These are phyloP conservation scores for Penicillium salamii DNA, from an alignment of 495 filamentous ascomycete species.

Conservation along the genomic window DNA sequence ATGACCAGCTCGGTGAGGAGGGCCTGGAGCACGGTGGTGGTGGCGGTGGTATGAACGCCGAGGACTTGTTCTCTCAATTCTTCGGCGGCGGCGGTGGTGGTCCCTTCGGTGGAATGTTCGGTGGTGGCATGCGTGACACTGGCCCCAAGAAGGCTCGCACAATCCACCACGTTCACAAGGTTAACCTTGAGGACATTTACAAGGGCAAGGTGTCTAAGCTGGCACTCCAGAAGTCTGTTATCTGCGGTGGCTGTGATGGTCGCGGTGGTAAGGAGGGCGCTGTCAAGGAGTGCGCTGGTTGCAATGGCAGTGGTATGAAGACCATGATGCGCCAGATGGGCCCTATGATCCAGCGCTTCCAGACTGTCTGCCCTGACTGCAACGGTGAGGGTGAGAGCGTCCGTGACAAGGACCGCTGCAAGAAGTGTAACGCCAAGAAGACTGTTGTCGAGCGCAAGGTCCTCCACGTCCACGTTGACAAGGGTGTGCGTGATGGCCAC, in stretches of 20 bases:
- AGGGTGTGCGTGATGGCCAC: slow-evolving; percentile 86
- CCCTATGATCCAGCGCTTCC: slow-evolving; percentile 99
- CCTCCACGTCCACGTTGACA: slow-evolving; percentile 95
- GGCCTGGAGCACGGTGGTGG: slow-evolving; percentile 85
- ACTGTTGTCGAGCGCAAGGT: slow-evolving; percentile 96
- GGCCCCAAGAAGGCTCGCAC: slow-evolving; percentile 92
- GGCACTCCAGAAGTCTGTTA: slow-evolving; percentile 93
- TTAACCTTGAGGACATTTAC: slow-evolving; percentile 97
- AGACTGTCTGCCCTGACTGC: slow-evolving; percentile 98
- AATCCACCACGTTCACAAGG: slow-evolving; percentile 97
- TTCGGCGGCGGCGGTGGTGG: slow-evolving; percentile 82
- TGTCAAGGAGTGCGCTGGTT: slow-evolving; percentile 85
- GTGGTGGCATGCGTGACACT: slow-evolving; percentile 75
- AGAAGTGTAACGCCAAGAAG: slow-evolving; percentile 93
- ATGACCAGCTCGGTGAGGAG: slow-evolving; percentile 97
- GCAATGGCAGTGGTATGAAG: slow-evolving; percentile 95
- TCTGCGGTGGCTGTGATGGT: slow-evolving; percentile 92
- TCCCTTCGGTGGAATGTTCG: slow-evolving; percentile 77
- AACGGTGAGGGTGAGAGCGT: slow-evolving; percentile 96
- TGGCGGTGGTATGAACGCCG: slow-evolving; percentile 87
- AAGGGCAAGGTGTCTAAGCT: slow-evolving; percentile 96
- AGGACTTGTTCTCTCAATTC: slow-evolving; percentile 97
- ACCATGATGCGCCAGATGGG: slow-evolving; percentile 99
- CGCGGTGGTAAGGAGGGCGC: slow-evolving; percentile 97
- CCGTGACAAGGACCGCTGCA: slow-evolving; percentile 94